Conservation (phyloP, 306 rosid genomes). For the Abrus precatorius region DNA sequence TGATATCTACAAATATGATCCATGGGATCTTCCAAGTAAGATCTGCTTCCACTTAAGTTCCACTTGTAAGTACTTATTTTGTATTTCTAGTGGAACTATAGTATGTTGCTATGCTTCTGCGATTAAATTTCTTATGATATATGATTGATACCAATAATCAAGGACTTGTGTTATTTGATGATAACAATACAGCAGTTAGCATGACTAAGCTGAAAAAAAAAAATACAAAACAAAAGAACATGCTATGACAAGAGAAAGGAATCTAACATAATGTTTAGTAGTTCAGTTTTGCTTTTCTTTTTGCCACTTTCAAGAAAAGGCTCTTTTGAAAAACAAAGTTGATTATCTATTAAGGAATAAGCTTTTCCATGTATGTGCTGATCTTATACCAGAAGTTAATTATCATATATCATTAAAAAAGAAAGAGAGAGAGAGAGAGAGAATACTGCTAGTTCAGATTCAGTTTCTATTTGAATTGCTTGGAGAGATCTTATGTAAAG, state of each 20-base stretch:
- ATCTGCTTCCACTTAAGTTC: neutral
- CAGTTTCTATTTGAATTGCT: neutral
- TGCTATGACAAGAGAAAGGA: too few relatives aligned
- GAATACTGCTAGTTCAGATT: neutral
- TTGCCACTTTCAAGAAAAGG: too few relatives aligned
- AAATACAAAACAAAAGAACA: too few relatives aligned
- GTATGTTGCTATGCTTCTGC: neutral
- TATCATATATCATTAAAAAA: neutral
- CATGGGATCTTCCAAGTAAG: slow-evolving; percentile 99
- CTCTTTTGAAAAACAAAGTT: too few relatives aligned
- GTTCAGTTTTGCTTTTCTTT: too few relatives aligned
- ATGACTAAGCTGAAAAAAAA: neutral
- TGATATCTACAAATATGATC: slow-evolving; percentile 93
- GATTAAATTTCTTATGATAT: neutral
- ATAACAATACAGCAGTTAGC: neutral
- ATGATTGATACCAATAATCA: neutral
- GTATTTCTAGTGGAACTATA: neutral
- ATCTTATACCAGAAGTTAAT: neutral
- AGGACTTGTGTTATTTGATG: slow-evolving; percentile 5
- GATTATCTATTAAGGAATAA: too few relatives aligned
- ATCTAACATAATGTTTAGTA: too few relatives aligned
- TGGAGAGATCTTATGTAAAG: neutral
- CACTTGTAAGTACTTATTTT: slow-evolving; percentile 8
- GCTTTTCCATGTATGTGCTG: too few relatives aligned
- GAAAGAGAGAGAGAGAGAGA: neutral